Evolutionary conservation across 108 stramenopile genomes (phyloP).

Genomic region (Stephanodiscus triporus): DNA sequence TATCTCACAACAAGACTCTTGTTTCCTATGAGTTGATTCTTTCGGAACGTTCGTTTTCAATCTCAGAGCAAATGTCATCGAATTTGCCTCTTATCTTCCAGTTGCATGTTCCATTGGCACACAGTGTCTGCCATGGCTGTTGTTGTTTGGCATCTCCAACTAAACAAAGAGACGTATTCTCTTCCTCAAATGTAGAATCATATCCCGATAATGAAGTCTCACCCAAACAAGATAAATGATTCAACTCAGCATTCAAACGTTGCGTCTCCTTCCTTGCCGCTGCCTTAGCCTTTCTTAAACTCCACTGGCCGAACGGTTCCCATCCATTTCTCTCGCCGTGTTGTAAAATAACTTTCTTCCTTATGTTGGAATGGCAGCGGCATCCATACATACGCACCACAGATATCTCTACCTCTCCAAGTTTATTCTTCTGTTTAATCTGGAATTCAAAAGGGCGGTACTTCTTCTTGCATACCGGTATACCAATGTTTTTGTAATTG

Average conservation of each 20-base stretch:
- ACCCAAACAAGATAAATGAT: conserved; percentile 17
- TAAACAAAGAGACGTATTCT: conserved; percentile 14
- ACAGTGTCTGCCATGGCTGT: conserved; percentile 52
- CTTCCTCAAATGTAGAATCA: conserved; percentile 12
- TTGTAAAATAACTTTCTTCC: conserved; percentile 63
- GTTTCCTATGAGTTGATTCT: conserved; percentile 1
- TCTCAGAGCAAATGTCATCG: conserved; percentile 66
- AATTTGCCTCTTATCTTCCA: conserved; percentile 81
- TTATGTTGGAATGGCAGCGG: conserved; percentile 60
- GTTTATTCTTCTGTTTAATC: conserved; percentile 17
- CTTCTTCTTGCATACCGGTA: conserved; percentile 91
- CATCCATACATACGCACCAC: conserved; percentile 89
- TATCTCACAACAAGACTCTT: not conserved
- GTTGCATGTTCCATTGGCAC: conserved; percentile 78
- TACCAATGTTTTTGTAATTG: conserved; percentile 76
- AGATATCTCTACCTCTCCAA: conserved; percentile 40
- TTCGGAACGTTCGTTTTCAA: conserved; percentile 30
- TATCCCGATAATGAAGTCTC: conserved; percentile 25
- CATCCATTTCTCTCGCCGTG: conserved; percentile 79
- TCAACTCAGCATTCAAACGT: conserved; percentile 45
- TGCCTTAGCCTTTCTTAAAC: conserved; percentile 68
- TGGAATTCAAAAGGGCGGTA: conserved; percentile 80
- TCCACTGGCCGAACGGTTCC: conserved; percentile 92
- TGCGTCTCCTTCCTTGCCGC: conserved; percentile 60
- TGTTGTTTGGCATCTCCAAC: conserved; percentile 36